Evolutionary conservation across 768 basidiomycete genomes (phyloP).

Genomic region (Lactarius psammicola): DNA sequence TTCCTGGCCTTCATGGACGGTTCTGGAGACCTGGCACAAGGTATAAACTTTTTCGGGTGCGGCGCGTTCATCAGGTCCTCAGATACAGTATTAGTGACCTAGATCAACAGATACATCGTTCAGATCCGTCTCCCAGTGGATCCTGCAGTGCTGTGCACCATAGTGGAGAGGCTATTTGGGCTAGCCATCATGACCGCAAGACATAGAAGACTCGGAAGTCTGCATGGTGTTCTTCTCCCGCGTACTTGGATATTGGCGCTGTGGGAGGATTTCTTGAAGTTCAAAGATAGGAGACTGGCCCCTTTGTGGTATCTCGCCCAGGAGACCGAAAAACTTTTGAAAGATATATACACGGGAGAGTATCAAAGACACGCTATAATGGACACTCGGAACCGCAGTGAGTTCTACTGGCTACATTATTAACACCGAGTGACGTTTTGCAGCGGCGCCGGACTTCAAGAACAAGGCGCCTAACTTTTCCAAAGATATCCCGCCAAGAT

Average conservation of each 20-base stretch:
- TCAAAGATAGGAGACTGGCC: not conserved
- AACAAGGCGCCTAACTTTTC: slow-evolving; percentile 1
- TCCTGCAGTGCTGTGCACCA: slow-evolving; percentile 50
- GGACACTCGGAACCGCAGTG: not conserved
- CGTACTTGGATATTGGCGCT: slow-evolving; percentile 48
- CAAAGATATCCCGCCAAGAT: slow-evolving; percentile 3
- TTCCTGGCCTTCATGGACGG: slow-evolving; percentile 17
- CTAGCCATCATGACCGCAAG: slow-evolving; percentile 40
- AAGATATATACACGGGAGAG: slow-evolving; percentile 15
- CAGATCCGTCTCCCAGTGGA: slow-evolving; percentile 41
- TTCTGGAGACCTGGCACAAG: slow-evolving; percentile 42
- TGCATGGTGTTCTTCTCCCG: slow-evolving; percentile 54
- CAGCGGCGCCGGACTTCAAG: not conserved
- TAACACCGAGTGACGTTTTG: not conserved
- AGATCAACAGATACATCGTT: slow-evolving; percentile 44
- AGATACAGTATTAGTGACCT: not conserved
- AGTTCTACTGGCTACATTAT: not conserved
- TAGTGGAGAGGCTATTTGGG: slow-evolving; percentile 49
- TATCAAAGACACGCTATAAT: not conserved
- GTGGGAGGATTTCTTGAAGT: slow-evolving; percentile 23
- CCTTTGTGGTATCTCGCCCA: slow-evolving; percentile 2
- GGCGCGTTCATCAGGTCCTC: not conserved
- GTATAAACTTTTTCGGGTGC: slow-evolving; percentile 37
- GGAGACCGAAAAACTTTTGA: slow-evolving; percentile 8
- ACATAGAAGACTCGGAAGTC: slow-evolving; percentile 25